These are phyloP conservation scores for Trichoderma endophyticum DNA, from an alignment of 2,329 filamentous ascomycete species.

Conservation along the genomic window DNA sequence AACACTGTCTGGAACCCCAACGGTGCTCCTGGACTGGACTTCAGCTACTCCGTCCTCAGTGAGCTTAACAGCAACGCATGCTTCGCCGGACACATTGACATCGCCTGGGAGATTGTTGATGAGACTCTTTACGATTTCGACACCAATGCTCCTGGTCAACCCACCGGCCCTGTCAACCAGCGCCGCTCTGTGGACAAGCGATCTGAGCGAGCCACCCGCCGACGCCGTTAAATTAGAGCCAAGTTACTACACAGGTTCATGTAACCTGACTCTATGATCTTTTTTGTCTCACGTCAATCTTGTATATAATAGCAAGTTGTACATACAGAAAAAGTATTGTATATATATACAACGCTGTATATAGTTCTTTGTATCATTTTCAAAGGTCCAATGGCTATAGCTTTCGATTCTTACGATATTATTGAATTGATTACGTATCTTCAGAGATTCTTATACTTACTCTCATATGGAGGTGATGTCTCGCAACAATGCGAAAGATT, in stretches of 20 bases:
- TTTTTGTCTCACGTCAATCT: neutral
- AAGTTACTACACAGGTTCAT: no score
- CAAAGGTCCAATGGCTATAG: neutral
- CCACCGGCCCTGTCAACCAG: conserved; percentile 3
- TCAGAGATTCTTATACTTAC: neutral
- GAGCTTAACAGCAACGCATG: conserved; percentile 19
- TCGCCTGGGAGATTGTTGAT: conserved; percentile 22
- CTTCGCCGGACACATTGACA: conserved; percentile 19
- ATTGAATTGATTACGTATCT: neutral
- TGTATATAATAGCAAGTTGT: neutral
- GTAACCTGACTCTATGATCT: neutral
- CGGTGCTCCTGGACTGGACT: conserved; percentile 21
- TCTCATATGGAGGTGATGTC: neutral
- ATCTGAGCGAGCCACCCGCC: neutral
- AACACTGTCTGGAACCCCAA: conserved; percentile 18
- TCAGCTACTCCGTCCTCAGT: conserved; percentile 17
- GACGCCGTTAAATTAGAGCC: neutral
- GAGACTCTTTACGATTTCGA: conserved; percentile 22
- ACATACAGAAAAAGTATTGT: neutral
- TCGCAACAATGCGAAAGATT: no score
- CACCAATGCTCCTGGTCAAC: conserved; percentile 12
- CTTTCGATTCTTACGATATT: neutral
- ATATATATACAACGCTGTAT: neutral
- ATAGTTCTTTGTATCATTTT: neutral
- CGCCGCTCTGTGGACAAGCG: neutral